These are phyloP conservation scores for Crithidia bombi DNA, from an alignment of 208 protist genomes.

Conservation along the genomic window DNA sequence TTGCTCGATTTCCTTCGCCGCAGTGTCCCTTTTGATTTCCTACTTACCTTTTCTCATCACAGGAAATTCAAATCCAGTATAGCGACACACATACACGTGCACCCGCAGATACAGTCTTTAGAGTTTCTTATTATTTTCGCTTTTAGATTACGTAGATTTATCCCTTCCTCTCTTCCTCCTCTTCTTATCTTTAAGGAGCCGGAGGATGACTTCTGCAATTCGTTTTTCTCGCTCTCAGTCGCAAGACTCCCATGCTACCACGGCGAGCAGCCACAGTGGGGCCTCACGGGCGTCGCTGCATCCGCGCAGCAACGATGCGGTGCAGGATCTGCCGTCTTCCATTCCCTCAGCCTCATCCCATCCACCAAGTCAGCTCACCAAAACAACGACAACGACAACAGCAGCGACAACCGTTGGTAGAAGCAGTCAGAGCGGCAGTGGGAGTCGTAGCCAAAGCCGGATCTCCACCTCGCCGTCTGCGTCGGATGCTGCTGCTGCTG, in stretches of 20 bases:
- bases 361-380: slow-evolving; percentile 13
- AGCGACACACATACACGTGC: too few species aligned
- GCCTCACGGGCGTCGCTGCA: neutral
- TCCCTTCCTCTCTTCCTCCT: too few species aligned
- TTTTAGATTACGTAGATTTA: too few species aligned
- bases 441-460: neutral
- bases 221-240: slow-evolving; percentile 27
- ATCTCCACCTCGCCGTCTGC: neutral
- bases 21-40: too few species aligned
- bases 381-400: slow-evolving; percentile 5
- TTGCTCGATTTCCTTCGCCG: too few species aligned
- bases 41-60: too few species aligned
- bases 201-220: slow-evolving; percentile 21
- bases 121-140: too few species aligned
- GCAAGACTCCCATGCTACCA: neutral
- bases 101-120: too few species aligned
- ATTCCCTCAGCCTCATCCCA: slow-evolving; percentile 17
- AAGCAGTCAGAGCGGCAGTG: neutral
- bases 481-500: neutral
- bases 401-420: neutral
- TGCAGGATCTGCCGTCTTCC: slow-evolving; percentile 9
- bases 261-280: neutral
- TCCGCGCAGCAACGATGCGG: neutral
- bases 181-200: neutral
- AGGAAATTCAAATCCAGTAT: too few species aligned